Evolutionary conservation across 2,329 filamentous ascomycete genomes (phyloP).

Genomic region (Ceratocystis variospora): DNA sequence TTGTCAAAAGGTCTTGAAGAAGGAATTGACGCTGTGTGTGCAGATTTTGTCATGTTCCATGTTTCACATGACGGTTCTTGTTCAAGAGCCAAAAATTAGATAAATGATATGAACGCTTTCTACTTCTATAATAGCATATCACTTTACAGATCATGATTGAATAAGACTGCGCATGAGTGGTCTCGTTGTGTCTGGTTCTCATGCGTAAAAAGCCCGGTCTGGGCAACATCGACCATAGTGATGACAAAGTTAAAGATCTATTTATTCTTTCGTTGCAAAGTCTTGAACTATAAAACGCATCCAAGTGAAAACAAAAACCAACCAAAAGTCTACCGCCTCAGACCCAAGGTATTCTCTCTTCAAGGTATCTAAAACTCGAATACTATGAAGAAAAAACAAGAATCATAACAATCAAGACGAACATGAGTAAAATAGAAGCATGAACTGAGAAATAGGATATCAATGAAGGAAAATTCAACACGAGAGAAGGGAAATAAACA

Average conservation of each 20-base stretch:
- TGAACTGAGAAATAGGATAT: background rate
- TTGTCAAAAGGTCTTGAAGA: background rate
- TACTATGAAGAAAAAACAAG: slow-evolving; percentile 7
- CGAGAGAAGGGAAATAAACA: background rate
- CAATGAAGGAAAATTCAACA: background rate
- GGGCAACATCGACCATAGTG: background rate
- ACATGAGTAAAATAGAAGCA: slow-evolving; percentile 21
- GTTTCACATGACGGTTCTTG: background rate
- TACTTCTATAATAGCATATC: slow-evolving; percentile 10
- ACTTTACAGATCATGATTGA: background rate
- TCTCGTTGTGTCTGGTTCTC: background rate
- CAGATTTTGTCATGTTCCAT: background rate
- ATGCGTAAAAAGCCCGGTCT: background rate
- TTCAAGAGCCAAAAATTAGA: slow-evolving; percentile 3
- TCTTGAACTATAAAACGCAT: background rate
- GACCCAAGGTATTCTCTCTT: slow-evolving; percentile 15
- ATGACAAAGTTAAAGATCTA: background rate
- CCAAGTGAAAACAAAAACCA: background rate
- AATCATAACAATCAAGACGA: slow-evolving; percentile 11
- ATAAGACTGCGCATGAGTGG: background rate
- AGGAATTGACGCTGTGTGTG: background rate
- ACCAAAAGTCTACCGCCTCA: background rate
- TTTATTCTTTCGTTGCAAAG: background rate
- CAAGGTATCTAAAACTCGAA: slow-evolving; percentile 9
- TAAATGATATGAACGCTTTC: background rate